Percentiles rank a stretch among this genome's conserved stretches.
Evolutionary conservation across 108 stramenopile species (phyloP).

Genomic region (Nannochloropsis granulata): DNA sequence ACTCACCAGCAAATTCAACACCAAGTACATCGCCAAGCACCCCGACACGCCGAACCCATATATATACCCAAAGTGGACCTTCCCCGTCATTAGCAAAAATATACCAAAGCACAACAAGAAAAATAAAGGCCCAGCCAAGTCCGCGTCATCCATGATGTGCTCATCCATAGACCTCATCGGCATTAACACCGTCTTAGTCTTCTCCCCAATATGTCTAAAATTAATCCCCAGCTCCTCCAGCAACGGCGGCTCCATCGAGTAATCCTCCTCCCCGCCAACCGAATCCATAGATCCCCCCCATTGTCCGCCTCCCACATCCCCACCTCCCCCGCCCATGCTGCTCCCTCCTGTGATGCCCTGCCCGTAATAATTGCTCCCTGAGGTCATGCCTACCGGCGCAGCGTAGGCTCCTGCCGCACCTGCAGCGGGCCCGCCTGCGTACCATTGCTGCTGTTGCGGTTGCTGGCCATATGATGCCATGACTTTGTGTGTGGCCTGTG

Average conservation of each 20-base stretch:
- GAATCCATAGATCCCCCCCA: neutral
- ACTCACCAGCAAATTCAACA: conserved; percentile 72
- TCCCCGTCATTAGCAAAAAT: conserved; percentile 74
- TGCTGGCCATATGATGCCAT: neutral
- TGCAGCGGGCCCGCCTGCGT: neutral
- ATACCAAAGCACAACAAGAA: conserved; percentile 70
- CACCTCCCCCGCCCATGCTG: neutral
- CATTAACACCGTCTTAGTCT: conserved; percentile 68
- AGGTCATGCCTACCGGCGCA: neutral
- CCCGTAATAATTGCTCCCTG: neutral
- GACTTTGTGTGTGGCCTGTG: neutral
- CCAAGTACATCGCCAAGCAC: conserved; percentile 61
- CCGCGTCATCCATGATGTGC: conserved; percentile 52
- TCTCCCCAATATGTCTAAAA: conserved; percentile 75
- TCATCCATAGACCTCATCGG: conserved; percentile 34
- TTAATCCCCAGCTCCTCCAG: conserved; percentile 95
- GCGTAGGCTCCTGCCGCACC: neutral
- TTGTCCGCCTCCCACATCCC: neutral
- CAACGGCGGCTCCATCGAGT: conserved; percentile 85
- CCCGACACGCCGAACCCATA: conserved; percentile 91
- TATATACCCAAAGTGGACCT: conserved; percentile 93
- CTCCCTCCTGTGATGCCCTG: neutral
- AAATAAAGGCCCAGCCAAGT: conserved; percentile 88
- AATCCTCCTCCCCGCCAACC: conserved; percentile 40
- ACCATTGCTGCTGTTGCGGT: neutral